These are phyloP conservation scores for Sporobolus alterniflorus DNA, from an alignment of 202 grass and related monocot genomes.

Conservation along the genomic window DNA sequence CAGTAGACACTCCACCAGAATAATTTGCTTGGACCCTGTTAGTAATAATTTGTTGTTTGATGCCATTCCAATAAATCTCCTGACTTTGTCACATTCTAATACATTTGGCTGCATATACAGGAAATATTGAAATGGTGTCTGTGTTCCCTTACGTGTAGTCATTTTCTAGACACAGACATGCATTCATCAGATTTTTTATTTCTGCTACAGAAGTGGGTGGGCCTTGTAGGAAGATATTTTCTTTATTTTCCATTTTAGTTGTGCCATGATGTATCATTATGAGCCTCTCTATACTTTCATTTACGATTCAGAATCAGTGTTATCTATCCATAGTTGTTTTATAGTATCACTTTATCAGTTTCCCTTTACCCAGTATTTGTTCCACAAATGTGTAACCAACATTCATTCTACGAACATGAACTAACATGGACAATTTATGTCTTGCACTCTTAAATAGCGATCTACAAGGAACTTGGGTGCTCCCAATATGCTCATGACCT, in stretches of 20 bases:
- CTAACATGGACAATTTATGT: not conserved
- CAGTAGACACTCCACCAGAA: not conserved
- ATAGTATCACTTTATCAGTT: constrained; percentile 20
- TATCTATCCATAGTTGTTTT: constrained; percentile 74
- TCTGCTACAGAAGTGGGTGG: not conserved
- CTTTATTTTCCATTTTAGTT: not conserved
- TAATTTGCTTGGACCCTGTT: not conserved
- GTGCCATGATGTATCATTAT: constrained; percentile 17
- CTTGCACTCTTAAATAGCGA: not conserved
- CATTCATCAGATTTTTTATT: constrained; percentile 17
- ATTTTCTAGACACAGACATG: not conserved
- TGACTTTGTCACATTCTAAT: not conserved
- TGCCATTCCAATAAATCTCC: not conserved
- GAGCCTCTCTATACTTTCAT: not conserved
- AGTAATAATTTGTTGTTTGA: not conserved
- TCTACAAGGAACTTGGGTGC: not conserved
- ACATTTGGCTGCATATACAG: not conserved
- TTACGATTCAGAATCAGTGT: constrained; percentile 61
- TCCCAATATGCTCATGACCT: not conserved
- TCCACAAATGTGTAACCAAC: not conserved
- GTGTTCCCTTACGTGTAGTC: not conserved
- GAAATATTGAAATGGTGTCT: constrained; percentile 2
- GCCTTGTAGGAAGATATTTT: constrained; percentile 1
- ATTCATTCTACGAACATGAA: not conserved
- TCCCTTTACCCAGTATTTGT: not conserved